These are phyloP conservation scores for Farysia itapuensis DNA, from an alignment of 1,284 basidiomycete species.

Conservation along the genomic window DNA sequence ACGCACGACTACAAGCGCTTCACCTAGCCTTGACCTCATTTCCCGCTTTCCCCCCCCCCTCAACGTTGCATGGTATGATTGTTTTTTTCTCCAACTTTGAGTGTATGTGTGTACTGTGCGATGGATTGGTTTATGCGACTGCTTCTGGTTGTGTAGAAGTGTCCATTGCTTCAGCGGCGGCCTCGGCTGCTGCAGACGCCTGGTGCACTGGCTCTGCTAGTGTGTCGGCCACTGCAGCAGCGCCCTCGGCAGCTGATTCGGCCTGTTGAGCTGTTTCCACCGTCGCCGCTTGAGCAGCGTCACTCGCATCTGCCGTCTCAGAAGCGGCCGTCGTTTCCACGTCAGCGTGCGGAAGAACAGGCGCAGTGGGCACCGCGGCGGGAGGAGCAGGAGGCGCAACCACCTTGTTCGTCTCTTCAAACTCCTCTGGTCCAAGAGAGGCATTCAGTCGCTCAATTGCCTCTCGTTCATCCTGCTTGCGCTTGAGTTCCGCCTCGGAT, in stretches of 20 bases:
- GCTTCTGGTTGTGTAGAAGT: too few relatives aligned
- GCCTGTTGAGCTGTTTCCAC: background rate
- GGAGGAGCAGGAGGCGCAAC: background rate
- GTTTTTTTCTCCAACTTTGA: too few relatives aligned
- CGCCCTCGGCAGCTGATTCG: too few relatives aligned
- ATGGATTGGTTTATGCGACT: too few relatives aligned
- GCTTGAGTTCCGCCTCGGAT: constrained; percentile 9
- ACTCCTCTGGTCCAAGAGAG: too few relatives aligned
- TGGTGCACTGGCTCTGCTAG: background rate
- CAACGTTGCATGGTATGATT: too few relatives aligned
- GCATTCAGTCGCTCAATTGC: constrained; percentile 26
- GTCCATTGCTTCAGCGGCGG: too few relatives aligned
- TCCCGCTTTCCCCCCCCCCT: background rate
- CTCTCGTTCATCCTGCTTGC: constrained; percentile 17
- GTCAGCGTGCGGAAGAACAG: background rate
- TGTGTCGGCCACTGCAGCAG: background rate
- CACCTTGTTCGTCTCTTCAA: too few relatives aligned
- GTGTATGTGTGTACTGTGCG: too few relatives aligned
- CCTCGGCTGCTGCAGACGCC: background rate
- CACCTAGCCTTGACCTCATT: background rate
- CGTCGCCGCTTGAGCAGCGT: background rate
- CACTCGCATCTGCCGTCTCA: too few relatives aligned
- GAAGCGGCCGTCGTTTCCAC: background rate
- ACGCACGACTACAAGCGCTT: constrained; percentile 44
- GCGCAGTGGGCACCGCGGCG: background rate